Evolutionary conservation across 164 flowering plant species (phyloP).

Genomic region (Macadamia integrifolia): DNA sequence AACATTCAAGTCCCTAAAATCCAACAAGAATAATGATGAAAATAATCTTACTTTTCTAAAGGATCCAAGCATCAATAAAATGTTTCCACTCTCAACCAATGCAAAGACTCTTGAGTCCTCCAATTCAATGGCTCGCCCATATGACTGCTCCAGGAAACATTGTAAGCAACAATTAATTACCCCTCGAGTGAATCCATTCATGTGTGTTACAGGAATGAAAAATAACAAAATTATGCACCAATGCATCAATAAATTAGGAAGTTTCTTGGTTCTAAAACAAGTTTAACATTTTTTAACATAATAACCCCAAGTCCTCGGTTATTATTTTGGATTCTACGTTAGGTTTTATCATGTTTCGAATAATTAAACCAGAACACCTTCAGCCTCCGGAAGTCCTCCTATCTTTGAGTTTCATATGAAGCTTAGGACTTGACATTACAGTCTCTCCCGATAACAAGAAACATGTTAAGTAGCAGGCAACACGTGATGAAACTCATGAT

Average conservation of each 20-base stretch:
- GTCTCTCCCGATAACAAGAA: too few relatives aligned
- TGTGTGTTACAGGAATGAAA: background rate
- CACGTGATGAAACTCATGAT: too few relatives aligned
- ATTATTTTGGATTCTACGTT: too few relatives aligned
- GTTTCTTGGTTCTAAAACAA: background rate
- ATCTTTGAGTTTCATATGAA: too few relatives aligned
- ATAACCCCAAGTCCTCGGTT: too few relatives aligned
- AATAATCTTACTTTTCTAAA: slow-evolving; percentile 56
- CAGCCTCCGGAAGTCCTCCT: too few relatives aligned
- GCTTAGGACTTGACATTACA: too few relatives aligned
- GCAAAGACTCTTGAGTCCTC: slow-evolving; percentile 70
- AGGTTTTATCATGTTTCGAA: too few relatives aligned
- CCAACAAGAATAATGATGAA: background rate
- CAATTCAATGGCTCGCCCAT: slow-evolving; percentile 82
- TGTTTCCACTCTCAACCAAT: slow-evolving; percentile 79
- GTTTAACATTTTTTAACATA: too few relatives aligned
- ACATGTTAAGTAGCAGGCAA: too few relatives aligned
- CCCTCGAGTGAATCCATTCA: slow-evolving; percentile 1
- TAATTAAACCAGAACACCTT: too few relatives aligned
- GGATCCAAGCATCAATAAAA: slow-evolving; percentile 70
- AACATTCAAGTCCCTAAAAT: background rate
- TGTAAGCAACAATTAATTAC: slow-evolving; percentile 4
- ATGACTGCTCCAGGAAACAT: slow-evolving; percentile 52
- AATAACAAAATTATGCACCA: too few relatives aligned
- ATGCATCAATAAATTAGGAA: background rate